Evolutionary conservation across 2,329 filamentous ascomycete species (phyloP).

Genomic region (Mollisiaceae sp.): DNA sequence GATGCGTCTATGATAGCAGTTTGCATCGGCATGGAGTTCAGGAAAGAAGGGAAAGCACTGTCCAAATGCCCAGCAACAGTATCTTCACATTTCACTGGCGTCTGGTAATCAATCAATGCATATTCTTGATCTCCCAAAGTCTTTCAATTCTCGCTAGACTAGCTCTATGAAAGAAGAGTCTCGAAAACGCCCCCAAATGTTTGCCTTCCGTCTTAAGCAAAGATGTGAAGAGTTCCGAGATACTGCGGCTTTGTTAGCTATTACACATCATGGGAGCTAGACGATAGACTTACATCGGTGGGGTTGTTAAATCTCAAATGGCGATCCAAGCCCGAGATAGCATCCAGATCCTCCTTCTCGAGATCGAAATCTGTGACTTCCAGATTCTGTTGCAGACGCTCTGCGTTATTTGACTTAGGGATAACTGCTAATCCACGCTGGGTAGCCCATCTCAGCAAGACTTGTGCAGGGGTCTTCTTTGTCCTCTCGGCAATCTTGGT

Average conservation of each 20-base stretch:
- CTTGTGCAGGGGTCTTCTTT: slow-evolving; percentile 76
- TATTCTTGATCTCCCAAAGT: not conserved
- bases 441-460: slow-evolving; percentile 86
- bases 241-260: slow-evolving; percentile 42
- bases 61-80: not conserved
- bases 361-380: slow-evolving; percentile 70
- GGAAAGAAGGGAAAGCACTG: not conserved
- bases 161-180: slow-evolving; percentile 15
- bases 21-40: slow-evolving; percentile 33
- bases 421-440: slow-evolving; percentile 83
- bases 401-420: slow-evolving; percentile 72
- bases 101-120: slow-evolving; percentile 8
- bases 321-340: slow-evolving; percentile 68
- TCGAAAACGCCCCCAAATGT: slow-evolving; percentile 12
- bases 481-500: slow-evolving; percentile 70
- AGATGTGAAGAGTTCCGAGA: slow-evolving; percentile 57
- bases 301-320: slow-evolving; percentile 80
- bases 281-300: slow-evolving; percentile 60
- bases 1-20: not conserved
- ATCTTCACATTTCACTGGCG: not conserved
- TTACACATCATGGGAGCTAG: not conserved
- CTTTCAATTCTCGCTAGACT: slow-evolving; percentile 11
- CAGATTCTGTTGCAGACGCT: slow-evolving; percentile 67
- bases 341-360: slow-evolving; percentile 66
- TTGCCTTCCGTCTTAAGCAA: slow-evolving; percentile 47